A percentile compares a stretch with the other conserved stretches of the same genome.
These are phyloP conservation scores for Cyclanthera cordifolia DNA, from an alignment of 306 rosid species.

Conservation along the genomic window DNA sequence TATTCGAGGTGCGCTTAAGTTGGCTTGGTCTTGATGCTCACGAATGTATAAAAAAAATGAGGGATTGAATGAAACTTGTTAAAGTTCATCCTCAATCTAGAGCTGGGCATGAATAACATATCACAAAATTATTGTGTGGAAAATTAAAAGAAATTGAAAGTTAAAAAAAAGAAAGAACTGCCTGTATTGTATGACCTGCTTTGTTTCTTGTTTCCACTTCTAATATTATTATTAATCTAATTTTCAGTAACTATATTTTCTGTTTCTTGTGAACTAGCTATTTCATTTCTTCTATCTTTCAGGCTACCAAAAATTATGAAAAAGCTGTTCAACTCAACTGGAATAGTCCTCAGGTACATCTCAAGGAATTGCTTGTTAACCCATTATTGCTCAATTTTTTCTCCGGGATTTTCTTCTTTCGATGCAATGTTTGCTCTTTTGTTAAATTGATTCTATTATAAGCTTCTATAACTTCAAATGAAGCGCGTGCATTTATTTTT, in stretches of 20 bases:
- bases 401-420: background rate
- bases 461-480: background rate
- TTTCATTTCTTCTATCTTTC: conserved; percentile 24
- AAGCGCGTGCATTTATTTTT: background rate
- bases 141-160: background rate
- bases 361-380: conserved; percentile 13
- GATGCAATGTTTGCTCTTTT: background rate
- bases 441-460: background rate
- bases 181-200: background rate
- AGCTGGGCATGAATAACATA: background rate
- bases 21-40: too few species aligned
- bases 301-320: conserved; percentile 92
- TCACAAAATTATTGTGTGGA: background rate
- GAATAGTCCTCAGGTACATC: conserved; percentile 95
- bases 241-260: background rate
- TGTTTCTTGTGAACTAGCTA: background rate
- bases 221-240: conserved; percentile 4
- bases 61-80: background rate
- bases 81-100: background rate
- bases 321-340: conserved; percentile 93
- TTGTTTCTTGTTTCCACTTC: background rate
- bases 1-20: too few species aligned
- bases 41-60: too few species aligned
- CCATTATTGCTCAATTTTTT: background rate
- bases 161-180: background rate